These are phyloP conservation scores for Coemansia sp. DNA, from an alignment of 192 early-diverging fungal genomes.

Conservation along the genomic window DNA sequence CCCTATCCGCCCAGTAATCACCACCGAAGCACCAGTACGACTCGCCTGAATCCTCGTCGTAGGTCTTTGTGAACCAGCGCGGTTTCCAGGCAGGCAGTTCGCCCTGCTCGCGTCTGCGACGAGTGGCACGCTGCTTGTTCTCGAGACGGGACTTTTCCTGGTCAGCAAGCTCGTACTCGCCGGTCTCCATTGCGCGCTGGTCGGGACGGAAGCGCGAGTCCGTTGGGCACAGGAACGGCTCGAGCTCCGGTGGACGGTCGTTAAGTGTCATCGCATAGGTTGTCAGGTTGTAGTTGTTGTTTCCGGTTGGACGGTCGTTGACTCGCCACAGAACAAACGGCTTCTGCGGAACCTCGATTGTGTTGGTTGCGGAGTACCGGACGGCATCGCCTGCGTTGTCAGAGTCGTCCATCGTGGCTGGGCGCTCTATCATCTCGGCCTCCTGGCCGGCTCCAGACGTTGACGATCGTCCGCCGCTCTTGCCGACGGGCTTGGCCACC, in stretches of 20 bases:
- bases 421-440: conserved; percentile 24
- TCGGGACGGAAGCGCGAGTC: conserved; percentile 85
- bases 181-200: conserved; percentile 84
- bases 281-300: conserved; percentile 75
- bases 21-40: conserved; percentile 63
- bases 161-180: conserved; percentile 76
- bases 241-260: conserved; percentile 61
- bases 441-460: conserved; percentile 7
- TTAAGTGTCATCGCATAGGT: conserved; percentile 78
- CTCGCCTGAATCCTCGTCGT: conserved; percentile 72
- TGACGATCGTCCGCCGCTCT: neutral
- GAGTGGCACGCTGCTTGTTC: conserved; percentile 69
- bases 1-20: conserved; percentile 74
- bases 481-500: conserved; percentile 53
- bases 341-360: conserved; percentile 38
- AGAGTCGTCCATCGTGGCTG: conserved; percentile 14
- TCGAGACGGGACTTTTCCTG: conserved; percentile 73
- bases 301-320: conserved; percentile 51
- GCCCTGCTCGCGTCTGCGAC: conserved; percentile 62
- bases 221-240: conserved; percentile 67
- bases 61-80: conserved; percentile 75
- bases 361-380: conserved; percentile 27
- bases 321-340: conserved; percentile 68
- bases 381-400: conserved; percentile 32
- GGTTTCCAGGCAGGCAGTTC: conserved; percentile 62